Evolutionary conservation across 2,329 filamentous ascomycete genomes (phyloP).

Genomic region (Penicillium sumatraense): DNA sequence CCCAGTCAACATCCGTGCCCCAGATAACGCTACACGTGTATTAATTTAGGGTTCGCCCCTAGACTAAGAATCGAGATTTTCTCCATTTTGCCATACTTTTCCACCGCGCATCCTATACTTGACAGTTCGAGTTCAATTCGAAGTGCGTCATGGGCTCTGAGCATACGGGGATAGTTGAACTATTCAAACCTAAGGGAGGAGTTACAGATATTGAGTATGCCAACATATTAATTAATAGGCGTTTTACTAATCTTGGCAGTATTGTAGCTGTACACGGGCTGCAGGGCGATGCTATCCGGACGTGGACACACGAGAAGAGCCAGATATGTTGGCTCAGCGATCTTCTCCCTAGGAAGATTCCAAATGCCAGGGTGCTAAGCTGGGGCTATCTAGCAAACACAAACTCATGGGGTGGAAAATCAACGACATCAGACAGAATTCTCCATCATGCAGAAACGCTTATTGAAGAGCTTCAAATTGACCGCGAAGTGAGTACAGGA

Average conservation of each 20-base stretch:
- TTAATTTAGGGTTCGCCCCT: background rate
- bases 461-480: constrained; percentile 36
- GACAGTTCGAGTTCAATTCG: background rate
- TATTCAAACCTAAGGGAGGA: background rate
- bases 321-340: constrained; percentile 6
- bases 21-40: background rate
- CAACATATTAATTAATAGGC: background rate
- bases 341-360: constrained; percentile 4
- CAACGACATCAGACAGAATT: constrained; percentile 11
- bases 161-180: background rate
- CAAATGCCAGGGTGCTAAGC: constrained; percentile 23
- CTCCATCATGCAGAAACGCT: constrained; percentile 33
- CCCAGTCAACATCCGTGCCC: background rate
- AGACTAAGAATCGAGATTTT: background rate
- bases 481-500: constrained; percentile 36
- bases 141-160: background rate
- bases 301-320: constrained; percentile 7
- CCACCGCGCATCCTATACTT: background rate
- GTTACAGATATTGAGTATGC: background rate
- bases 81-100: background rate
- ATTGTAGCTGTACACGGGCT: constrained; percentile 10
- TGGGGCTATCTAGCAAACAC: constrained; percentile 26
- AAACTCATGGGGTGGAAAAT: constrained; percentile 26
- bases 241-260: background rate
- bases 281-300: background rate